Base-by-base conservation (phyloP, 495 filamentous ascomycete species). In the Penicillium steckii region DNA sequence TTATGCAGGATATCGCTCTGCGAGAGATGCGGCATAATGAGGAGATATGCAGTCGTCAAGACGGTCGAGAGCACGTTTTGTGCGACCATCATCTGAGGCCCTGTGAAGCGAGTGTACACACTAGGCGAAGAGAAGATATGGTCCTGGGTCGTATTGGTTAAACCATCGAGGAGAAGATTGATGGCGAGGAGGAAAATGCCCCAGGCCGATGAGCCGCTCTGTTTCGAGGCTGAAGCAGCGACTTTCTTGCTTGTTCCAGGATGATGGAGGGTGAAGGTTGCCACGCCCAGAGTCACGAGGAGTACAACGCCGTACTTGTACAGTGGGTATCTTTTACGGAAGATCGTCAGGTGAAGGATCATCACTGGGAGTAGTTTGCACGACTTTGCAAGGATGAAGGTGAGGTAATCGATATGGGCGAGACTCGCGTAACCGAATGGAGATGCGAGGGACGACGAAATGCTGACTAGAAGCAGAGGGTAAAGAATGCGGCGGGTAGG, bases 11-110 rank as follows among this genome's bases (percentile, higher is more conserved):
- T 41, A 6, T 80, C 76, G 4, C 85, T 86, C 44, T 77, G 72
- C 0, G 85, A 86, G 4, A 96, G 64, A 73, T 85, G 89, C 6
- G 95, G 95, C 56, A 84, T 85, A 18, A 92, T 64, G 33, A 91
- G 58, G 19, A 98, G 80, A 53, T 93, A 97, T 1, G 67, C 60
- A 26, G 82, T 75, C 3, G 91, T 97, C 44, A 97, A 68, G 25
- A 79, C 53, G 0, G 90, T 92, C 33, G 80, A 85, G 57, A 97
- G 83, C 26, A 95, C 68, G 61, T 97, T 97, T 62, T 96, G 89
- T n/a, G 93, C 95, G 52, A 90, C 90, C 94, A 98, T 98, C 94
- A 98, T 97, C 81, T 97, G 95, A 45, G 93, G 91, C 2, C 95
- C 95, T 12, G 82, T 79, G 69, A 91, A 95, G 17, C 83, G 79